phyloP scores from a whole-genome alignment of 139 green algal genomes.

The Yamagishiella unicocca region DNA sequence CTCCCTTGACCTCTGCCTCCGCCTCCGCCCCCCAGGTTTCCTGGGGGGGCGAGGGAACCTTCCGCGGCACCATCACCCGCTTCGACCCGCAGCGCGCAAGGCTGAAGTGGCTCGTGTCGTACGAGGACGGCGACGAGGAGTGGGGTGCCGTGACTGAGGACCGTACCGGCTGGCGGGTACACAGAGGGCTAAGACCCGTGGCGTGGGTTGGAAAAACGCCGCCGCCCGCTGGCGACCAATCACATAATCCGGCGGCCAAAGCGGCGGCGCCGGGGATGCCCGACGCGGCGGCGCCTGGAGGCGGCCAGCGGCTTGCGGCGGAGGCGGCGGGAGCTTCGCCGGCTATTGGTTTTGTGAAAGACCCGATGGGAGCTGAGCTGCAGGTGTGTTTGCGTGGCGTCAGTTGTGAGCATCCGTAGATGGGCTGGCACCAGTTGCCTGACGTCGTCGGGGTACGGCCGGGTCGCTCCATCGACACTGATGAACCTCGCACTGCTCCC shows the following conservation, averaged over 20 bases:
- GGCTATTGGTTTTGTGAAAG: too few species aligned
- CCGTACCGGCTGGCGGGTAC: not conserved
- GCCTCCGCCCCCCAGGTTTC: constrained; percentile 4
- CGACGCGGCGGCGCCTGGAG: not conserved
- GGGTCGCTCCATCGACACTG: too few species aligned
- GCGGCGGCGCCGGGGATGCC: not conserved
- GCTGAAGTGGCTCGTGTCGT: constrained; percentile 20
- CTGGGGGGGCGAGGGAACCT: constrained; percentile 20
- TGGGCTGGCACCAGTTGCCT: too few species aligned
- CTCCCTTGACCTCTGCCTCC: too few species aligned
- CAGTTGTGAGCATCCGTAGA: too few species aligned
- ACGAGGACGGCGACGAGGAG: constrained; percentile 41
- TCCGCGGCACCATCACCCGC: constrained; percentile 25
- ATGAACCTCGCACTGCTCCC: not conserved
- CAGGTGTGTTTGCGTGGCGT: too few species aligned
- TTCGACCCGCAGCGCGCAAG: not conserved
- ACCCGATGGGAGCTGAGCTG: too few species aligned
- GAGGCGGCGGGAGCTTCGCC: not conserved
- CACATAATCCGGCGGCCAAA: not conserved
- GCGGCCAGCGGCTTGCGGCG: too few species aligned
- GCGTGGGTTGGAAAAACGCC: not conserved
- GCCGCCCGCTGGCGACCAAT: not conserved
- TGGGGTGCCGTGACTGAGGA: constrained; percentile 15
- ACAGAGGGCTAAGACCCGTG: not conserved
- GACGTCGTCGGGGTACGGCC: too few species aligned